Conservation (phyloP, 345 rosid genomes). For the Citrus maxima region DNA sequence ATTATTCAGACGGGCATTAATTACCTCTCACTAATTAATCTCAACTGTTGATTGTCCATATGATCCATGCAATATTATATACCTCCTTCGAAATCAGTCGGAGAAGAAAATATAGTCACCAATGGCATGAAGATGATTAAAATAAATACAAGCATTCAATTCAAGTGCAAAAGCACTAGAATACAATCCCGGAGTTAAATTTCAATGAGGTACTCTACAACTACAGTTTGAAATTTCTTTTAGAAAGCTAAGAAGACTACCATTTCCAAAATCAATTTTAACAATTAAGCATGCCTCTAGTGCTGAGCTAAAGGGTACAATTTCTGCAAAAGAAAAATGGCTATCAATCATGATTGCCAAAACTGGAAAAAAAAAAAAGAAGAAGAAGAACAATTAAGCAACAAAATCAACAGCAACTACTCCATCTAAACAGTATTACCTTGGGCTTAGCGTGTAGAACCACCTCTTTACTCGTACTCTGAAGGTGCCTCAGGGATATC, state of each 20-base stretch:
- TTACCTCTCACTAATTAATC: no score
- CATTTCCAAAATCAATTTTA: neutral
- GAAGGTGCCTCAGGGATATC: slow-evolving; percentile 68
- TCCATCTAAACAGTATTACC: neutral
- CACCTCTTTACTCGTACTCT: slow-evolving; percentile 77
- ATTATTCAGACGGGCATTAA: no score
- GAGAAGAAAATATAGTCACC: no score
- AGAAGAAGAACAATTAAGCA: no score
- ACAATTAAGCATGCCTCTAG: no score
- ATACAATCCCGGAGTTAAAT: neutral
- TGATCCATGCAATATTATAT: no score
- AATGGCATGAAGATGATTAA: neutral
- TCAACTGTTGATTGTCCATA: no score
- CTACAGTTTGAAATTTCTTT: neutral
- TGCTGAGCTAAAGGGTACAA: no score
- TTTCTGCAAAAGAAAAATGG: no score
- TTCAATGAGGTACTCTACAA: neutral
- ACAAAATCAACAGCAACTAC: neutral
- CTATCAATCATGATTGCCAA: no score
- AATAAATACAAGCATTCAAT: neutral
- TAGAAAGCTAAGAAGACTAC: neutral
- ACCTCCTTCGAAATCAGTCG: no score
- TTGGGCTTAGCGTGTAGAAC: slow-evolving; percentile 68
- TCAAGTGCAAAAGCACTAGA: neutral
- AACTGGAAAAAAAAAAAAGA: no score